Base-by-base conservation (phyloP, 2,329 filamentous ascomycete species). In the Diaporthe australafricana region DNA sequence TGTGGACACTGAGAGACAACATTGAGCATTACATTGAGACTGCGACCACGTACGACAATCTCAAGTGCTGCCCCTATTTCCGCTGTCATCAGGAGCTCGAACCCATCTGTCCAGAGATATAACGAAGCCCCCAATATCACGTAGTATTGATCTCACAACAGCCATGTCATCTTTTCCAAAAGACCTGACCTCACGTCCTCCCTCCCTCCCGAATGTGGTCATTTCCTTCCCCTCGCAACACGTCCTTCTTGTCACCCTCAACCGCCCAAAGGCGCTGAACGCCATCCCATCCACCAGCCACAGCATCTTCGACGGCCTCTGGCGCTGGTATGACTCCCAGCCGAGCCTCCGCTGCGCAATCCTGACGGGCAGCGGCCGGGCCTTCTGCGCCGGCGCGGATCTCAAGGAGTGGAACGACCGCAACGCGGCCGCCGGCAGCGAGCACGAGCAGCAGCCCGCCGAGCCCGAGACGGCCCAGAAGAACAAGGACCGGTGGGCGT, bases 321-420 rank as follows among this genome's bases (percentile, higher is more conserved):
- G 77, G 75, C 73, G 82, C 20, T 92, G 89, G 87, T 92, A 88
- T 79, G 91, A 93, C 77, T 78, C 77, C n/a, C 87, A 93, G 79
- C 87, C 90, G 1, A 80, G 80, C 1, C 85, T 93, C 57, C 87
- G 88, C 56, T 90, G 89, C 77, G 90, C 89, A 56, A 85, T 93
- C 2, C 78, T 93, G 56, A 92, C 91, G 0, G 91, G 91, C 25
- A 81, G 83, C 0, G 91, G 90, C 0, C 83, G 89, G 12, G 90
- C 90, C 0, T 93, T 93, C 77, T 93, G 90, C 79, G 90, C 91
- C 0, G 91, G 91, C 20, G 90, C 90, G 42, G 91, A 93, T 77
- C 84, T 93, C 22, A 90, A 90, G 79, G 90, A 92, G 81, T 92
- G 90, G 89, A 83, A 87, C 71, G 80, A 80, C 11, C 81, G 83